Evolutionary conservation across 1,284 basidiomycete genomes (phyloP).

Genomic region (Pterulicium gracile): DNA sequence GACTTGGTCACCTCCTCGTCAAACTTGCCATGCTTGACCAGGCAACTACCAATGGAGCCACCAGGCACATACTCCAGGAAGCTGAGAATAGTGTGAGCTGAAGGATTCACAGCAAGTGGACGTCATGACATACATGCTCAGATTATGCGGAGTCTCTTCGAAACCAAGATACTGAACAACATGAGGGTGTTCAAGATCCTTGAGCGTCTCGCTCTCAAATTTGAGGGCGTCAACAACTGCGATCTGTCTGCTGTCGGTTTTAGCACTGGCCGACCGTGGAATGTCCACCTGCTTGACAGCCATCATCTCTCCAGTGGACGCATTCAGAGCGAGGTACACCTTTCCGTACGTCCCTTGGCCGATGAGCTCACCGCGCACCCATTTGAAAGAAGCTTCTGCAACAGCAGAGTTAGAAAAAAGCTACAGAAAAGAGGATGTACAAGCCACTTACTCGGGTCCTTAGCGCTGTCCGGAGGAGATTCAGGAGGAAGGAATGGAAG

Average conservation of each 20-base stretch:
- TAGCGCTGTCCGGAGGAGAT: slow-evolving; percentile 29
- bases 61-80: slow-evolving; percentile 99
- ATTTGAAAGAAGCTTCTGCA: slow-evolving; percentile 80
- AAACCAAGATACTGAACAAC: slow-evolving; percentile 98
- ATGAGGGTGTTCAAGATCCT: slow-evolving; percentile 94
- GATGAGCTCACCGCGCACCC: slow-evolving; percentile 96
- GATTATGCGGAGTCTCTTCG: slow-evolving; percentile 81
- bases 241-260: slow-evolving; percentile 77
- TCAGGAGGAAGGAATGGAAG: slow-evolving; percentile 32
- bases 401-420: slow-evolving; percentile 12
- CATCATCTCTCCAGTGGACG: slow-evolving; percentile 98
- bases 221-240: slow-evolving; percentile 87
- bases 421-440: slow-evolving; percentile 8
- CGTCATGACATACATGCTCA: slow-evolving; percentile 73
- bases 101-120: slow-evolving; percentile 6
- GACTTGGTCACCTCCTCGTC: slow-evolving; percentile 88
- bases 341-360: slow-evolving; percentile 95
- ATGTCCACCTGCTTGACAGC: slow-evolving; percentile 99
- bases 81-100: slow-evolving; percentile 26
- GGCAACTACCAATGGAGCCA: slow-evolving; percentile 88
- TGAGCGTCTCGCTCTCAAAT: slow-evolving; percentile 90
- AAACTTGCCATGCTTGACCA: slow-evolving; percentile 89
- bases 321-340: slow-evolving; percentile 94
- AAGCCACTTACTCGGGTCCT: slow-evolving; percentile 44
- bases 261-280: slow-evolving; percentile 84